These are phyloP conservation scores for Colletotrichum sp. DNA, from an alignment of 2,329 filamentous ascomycete species.

Conservation along the genomic window DNA sequence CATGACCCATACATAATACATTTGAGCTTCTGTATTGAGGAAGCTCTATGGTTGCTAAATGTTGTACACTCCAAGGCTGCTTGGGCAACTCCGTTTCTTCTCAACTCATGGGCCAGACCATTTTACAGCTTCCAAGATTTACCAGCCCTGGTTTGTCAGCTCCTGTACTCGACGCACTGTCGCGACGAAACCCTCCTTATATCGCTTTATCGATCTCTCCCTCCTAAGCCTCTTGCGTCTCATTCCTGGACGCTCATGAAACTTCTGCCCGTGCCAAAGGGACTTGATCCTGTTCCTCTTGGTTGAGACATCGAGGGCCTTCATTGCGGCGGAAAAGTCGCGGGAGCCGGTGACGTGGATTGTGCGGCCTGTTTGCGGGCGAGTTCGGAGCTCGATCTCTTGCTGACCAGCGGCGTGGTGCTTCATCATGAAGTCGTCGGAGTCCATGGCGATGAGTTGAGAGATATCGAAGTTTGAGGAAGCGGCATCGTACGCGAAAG, in stretches of 20 bases:
- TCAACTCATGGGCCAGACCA: background rate
- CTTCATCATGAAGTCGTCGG: constrained; percentile 26
- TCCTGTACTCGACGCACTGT: constrained; percentile 69
- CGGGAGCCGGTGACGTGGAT: constrained; percentile 45
- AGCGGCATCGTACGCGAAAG: constrained; percentile 21
- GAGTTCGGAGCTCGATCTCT: constrained; percentile 38
- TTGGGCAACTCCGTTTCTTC: background rate
- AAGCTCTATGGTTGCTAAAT: constrained; percentile 5
- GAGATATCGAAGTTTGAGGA: constrained; percentile 34
- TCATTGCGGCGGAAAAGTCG: constrained; percentile 51
- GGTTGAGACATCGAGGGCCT: constrained; percentile 42
- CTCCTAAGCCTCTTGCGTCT: constrained; percentile 78
- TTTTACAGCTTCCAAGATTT: constrained; percentile 14
- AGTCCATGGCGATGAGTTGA: constrained; percentile 37
- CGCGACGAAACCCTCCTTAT: constrained; percentile 71
- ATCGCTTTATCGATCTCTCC: constrained; percentile 72
- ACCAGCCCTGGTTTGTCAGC: constrained; percentile 83
- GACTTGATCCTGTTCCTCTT: constrained; percentile 60
- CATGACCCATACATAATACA: background rate
- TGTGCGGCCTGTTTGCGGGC: constrained; percentile 50
- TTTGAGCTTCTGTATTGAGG: background rate
- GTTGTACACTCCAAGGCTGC: constrained; percentile 4
- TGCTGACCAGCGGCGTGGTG: constrained; percentile 13
- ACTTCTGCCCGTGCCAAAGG: constrained; percentile 66
- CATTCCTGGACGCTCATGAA: constrained; percentile 76